Base-by-base conservation (phyloP, 2,329 filamentous ascomycete species). In the Fusarium albosuccineum region DNA sequence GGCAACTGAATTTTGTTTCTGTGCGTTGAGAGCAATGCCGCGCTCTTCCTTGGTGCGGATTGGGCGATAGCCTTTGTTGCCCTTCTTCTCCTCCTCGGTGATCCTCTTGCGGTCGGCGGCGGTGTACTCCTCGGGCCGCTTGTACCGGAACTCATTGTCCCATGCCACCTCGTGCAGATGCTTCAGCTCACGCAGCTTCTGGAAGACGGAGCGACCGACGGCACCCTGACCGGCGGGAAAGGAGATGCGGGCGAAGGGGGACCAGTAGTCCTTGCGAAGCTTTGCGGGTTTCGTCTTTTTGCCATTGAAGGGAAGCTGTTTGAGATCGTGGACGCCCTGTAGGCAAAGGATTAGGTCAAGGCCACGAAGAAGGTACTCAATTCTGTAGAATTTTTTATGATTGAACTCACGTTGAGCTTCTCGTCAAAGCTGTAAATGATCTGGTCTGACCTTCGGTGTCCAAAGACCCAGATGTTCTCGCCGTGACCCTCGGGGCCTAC, bases 261-360 rank as follows among this genome's bases (percentile, higher is more conserved):
- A 79, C 89, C 90, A 91, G 78, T 88, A 87, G 79, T 92, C 89
- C 77, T 88, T 90, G 60, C 89, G 87, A 39, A 91, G 80, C 71
- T 86, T 87, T 55, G 84, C 76, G 3, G 88, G 88, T 67, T 87
- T 85, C 46, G 86, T 83, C 78, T 92, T 91, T 76, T 91, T 91
- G 78, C 89, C 89, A 67, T 88, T 88, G 80, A 86, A 91, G 48
- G 87, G 85, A 62, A 91, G 77, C 73, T 89, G 87, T 71, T 84
- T 82, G 66, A 89, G 77, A 46, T 82, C 80, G 61, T 82, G 81
- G 68, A 81, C 70, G 22, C 74, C 77, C 80, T 82, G 11, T 10
- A 34, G 10, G 37, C 16, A 26, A 33, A 27, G 9, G 8, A 46
- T 67, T 13, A 62, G 53, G n/a, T 54, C 39, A 34, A 40, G 6